These are phyloP conservation scores for Gracilaria vermiculophylla DNA, from an alignment of 23 red algal genomes.

Conservation along the genomic window DNA sequence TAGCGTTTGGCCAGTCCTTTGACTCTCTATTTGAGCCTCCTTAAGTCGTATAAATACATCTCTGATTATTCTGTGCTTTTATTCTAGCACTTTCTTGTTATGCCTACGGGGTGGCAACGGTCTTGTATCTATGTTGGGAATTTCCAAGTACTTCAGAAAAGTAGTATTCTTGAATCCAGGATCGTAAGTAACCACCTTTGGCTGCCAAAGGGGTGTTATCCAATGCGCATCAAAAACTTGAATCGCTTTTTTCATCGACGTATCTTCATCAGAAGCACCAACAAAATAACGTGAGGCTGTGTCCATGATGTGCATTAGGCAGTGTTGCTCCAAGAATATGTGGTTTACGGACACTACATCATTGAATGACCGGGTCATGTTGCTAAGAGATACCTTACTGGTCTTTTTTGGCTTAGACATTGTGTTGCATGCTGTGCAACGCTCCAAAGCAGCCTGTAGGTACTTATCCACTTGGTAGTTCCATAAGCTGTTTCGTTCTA, in stretches of 20 bases:
- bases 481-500: constrained; percentile 24
- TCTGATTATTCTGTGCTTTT: constrained; percentile 48
- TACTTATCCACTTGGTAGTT: neutral
- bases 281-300: neutral
- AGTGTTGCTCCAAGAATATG: neutral
- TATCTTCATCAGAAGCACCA: too few relatives aligned
- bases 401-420: neutral
- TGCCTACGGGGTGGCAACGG: constrained; percentile 41
- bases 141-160: neutral
- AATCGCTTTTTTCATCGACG: too few relatives aligned
- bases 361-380: too few relatives aligned
- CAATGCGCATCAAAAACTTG: neutral
- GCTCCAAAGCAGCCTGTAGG: neutral
- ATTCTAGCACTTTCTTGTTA: constrained; percentile 60
- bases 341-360: neutral
- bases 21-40: neutral
- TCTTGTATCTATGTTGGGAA: neutral
- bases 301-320: neutral
- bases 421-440: constrained; percentile 16
- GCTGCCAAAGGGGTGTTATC: constrained; percentile 26
- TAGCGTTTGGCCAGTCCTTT: too few relatives aligned
- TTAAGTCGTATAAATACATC: constrained; percentile 29
- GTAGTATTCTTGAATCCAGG: neutral
- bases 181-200: constrained; percentile 14
- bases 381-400: too few relatives aligned